Base-by-base conservation (phyloP, 441 rosid species). In the Croton laevigatus region DNA sequence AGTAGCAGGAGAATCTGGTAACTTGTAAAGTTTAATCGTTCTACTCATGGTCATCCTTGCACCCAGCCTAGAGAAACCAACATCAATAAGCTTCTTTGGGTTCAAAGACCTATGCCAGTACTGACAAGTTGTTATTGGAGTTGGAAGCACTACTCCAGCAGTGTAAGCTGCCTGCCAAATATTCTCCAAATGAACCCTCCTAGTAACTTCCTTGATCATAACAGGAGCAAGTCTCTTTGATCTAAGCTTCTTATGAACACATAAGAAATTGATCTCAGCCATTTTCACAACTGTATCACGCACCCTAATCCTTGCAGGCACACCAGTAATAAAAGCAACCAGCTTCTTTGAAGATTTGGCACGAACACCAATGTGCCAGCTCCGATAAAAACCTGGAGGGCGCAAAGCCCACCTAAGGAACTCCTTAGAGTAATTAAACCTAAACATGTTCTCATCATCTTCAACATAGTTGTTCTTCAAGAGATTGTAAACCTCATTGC, bases 131-230 rank as follows among this genome's bases (percentile, higher is more conserved):
- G 97, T 79, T 68, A 92, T 71, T 36, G 98, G 98, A 19, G 97
- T 94, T 0, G 98, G 98, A 82, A 94, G 93, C 73, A 90, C 80
- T 63, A 92, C 96, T 27, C 98, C 97, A 20, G 98, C 97, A 0
- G 98, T 94, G 72, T 94, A 91, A 38, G 97, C 97, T 0, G 98
- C 98, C 74, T 94, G 98, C 97, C 97, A 94, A 5, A 88, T 87
- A 71, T 90, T 87, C 87, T 94, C 97, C 85, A 89, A 70, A 63
- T 89, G 97, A 79, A 94, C 97, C 78, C 97, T 85, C 74, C 98
- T 86, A 3, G 97, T 89, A 8, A 94, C 94, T 81, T 94, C 98
- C 88, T 94, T 94, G 59, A 94, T 94, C 97, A 94, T 84, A 32
- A 94, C 98, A 3, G 98, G 98, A 6, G 98, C 97, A 3, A 94